Conservation (phyloP, 177 flowering plant genomes). For the Vitis hybrid region DNA sequence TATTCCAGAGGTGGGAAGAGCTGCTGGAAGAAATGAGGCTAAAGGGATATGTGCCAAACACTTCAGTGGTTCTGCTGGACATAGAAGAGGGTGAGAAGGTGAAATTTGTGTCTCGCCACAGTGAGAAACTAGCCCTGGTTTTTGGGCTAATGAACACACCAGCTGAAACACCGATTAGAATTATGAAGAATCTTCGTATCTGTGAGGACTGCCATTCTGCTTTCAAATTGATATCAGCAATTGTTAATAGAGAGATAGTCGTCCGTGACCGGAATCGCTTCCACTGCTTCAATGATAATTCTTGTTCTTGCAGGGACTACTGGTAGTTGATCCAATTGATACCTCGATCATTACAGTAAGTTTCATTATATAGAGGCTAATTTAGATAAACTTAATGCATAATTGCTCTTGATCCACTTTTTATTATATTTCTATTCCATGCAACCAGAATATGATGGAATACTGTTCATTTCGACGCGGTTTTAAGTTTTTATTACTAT, state of each 20-base stretch:
- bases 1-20: conserved; percentile 41
- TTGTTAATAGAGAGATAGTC: conserved; percentile 44
- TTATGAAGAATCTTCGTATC: conserved; percentile 70
- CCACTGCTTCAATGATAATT: conserved; percentile 60
- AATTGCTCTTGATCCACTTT: background rate
- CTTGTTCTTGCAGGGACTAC: conserved; percentile 60
- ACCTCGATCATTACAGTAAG: too few species aligned
- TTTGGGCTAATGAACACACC: conserved; percentile 51
- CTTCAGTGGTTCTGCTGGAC: conserved; percentile 56
- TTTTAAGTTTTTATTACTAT: too few species aligned
- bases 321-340: conserved; percentile 32
- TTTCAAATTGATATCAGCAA: conserved; percentile 44
- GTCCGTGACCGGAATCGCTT: conserved; percentile 64
- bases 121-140: conserved; percentile 62
- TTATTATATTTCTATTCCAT: background rate
- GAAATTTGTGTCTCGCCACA: conserved; percentile 47
- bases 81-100: conserved; percentile 56
- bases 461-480: background rate
- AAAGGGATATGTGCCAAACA: conserved; percentile 56
- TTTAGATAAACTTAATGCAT: background rate
- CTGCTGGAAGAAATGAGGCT: conserved; percentile 41
- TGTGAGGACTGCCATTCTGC: conserved; percentile 71
- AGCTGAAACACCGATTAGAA: conserved; percentile 45
- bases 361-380: too few species aligned
- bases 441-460: background rate